Evolutionary conservation across 495 filamentous ascomycete species (phyloP).

Genomic region (Podospora conica): DNA sequence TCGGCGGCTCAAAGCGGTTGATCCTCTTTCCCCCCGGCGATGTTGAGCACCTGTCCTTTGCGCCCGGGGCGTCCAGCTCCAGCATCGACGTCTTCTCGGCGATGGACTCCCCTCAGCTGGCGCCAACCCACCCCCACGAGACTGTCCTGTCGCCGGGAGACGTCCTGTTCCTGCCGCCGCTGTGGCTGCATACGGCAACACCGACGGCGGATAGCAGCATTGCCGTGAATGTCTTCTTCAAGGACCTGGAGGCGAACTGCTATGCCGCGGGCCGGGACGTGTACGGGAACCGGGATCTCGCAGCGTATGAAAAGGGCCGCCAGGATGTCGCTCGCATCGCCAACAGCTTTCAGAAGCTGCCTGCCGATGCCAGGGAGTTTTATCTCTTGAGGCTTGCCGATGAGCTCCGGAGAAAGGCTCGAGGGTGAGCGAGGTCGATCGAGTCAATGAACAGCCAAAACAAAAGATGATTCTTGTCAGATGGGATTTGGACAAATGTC

Average conservation of each 20-base stretch:
- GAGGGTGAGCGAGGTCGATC: constrained; percentile 6
- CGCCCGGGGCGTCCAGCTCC: constrained; percentile 74
- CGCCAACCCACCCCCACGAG: constrained; percentile 58
- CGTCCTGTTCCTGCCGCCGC: constrained; percentile 70
- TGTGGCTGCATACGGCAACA: constrained; percentile 78
- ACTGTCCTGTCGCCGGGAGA: constrained; percentile 62
- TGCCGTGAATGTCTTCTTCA: constrained; percentile 83
- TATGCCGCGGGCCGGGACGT: constrained; percentile 77
- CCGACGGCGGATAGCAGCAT: constrained; percentile 59
- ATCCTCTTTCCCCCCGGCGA: constrained; percentile 74
- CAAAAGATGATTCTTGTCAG: neutral
- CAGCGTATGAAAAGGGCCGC: constrained; percentile 75
- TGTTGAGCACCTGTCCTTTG: constrained; percentile 60
- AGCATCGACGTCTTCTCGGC: constrained; percentile 59
- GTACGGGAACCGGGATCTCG: constrained; percentile 81
- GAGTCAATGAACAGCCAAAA: neutral
- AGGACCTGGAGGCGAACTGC: constrained; percentile 51
- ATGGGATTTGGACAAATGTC: neutral
- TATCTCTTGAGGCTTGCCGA: constrained; percentile 69
- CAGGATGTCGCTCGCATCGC: constrained; percentile 62
- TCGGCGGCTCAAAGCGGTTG: constrained; percentile 63
- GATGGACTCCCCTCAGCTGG: constrained; percentile 33
- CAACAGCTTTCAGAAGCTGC: constrained; percentile 60
- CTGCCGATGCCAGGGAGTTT: constrained; percentile 61
- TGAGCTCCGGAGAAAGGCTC: constrained; percentile 47